phyloP scores from a whole-genome alignment of 176 grass and related monocot species.

The Musa beccarii region DNA sequence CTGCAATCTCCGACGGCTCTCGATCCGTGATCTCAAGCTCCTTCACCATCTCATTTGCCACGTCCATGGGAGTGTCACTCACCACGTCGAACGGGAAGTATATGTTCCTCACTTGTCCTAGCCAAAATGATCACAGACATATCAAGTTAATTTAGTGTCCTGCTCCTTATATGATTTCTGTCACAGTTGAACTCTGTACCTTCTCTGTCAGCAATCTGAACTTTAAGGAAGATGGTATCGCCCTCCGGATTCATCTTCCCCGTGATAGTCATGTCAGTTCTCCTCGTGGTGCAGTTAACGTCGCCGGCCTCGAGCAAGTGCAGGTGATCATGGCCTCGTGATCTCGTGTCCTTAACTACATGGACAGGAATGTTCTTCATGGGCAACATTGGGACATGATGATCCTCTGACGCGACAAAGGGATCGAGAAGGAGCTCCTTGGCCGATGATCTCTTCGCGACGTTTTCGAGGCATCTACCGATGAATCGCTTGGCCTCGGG shows the following conservation, averaged over 20 bases:
- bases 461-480: conserved; percentile 36
- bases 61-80: conserved; percentile 61
- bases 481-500: conserved; percentile 48
- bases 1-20: conserved; percentile 54
- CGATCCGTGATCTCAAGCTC: conserved; percentile 76
- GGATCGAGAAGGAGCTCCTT: conserved; percentile 64
- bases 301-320: not conserved
- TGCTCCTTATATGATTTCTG: too few species aligned
- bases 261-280: conserved; percentile 74
- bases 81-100: conserved; percentile 83
- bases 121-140: not conserved
- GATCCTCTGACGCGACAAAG: conserved; percentile 43
- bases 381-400: not conserved
- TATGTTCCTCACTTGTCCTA: conserved; percentile 48
- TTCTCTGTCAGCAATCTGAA: conserved; percentile 64
- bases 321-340: not conserved
- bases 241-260: conserved; percentile 82
- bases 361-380: conserved; percentile 3
- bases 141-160: not conserved
- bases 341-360: not conserved
- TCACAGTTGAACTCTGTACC: conserved; percentile 18
- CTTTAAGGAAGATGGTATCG: conserved; percentile 82
- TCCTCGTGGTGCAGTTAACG: not conserved
- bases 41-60: conserved; percentile 87
- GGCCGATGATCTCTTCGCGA: conserved; percentile 45